Conservation (phyloP, 257 asterid genomes). For the Henckelia pumila region DNA sequence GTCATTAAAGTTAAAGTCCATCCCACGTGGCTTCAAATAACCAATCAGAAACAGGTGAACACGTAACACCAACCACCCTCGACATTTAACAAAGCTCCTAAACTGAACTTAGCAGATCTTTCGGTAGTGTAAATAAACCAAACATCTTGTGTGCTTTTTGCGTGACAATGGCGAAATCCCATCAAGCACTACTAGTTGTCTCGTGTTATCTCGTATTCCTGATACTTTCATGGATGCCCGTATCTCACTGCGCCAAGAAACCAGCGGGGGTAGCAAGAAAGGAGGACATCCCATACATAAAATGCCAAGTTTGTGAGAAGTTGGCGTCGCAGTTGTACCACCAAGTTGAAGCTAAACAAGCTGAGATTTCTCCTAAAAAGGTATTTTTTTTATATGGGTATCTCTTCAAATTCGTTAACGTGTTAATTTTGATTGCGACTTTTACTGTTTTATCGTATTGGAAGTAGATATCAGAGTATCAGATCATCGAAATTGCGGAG, state of each 20-base stretch:
- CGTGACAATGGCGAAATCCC: constrained; percentile 40
- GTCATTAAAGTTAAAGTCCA: not conserved
- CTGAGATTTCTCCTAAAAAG: constrained; percentile 71
- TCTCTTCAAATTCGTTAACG: not conserved
- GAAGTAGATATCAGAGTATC: constrained; percentile 71
- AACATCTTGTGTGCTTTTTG: not conserved
- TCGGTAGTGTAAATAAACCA: not conserved
- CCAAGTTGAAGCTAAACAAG: constrained; percentile 70
- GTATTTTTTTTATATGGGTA: constrained; percentile 35
- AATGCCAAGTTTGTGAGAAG: constrained; percentile 77
- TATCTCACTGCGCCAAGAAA: constrained; percentile 61
- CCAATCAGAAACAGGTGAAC: constrained; percentile 25
- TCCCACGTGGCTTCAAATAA: constrained; percentile 11
- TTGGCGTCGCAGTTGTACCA: constrained; percentile 58
- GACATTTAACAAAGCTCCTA: not conserved
- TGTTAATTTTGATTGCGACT: constrained; percentile 11
- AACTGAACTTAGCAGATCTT: not conserved
- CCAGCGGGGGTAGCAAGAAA: constrained; percentile 69
- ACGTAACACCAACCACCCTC: constrained; percentile 30
- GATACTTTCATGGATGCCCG: constrained; percentile 37
- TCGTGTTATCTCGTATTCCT: constrained; percentile 28
- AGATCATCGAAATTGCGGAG: constrained; percentile 89
- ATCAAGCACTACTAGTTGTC: constrained; percentile 16
- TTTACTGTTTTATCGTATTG: constrained; percentile 12
- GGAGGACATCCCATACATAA: constrained; percentile 83